phyloP scores from a whole-genome alignment of 2,329 filamentous ascomycete genomes.

The Diplodia scrobiculata region DNA sequence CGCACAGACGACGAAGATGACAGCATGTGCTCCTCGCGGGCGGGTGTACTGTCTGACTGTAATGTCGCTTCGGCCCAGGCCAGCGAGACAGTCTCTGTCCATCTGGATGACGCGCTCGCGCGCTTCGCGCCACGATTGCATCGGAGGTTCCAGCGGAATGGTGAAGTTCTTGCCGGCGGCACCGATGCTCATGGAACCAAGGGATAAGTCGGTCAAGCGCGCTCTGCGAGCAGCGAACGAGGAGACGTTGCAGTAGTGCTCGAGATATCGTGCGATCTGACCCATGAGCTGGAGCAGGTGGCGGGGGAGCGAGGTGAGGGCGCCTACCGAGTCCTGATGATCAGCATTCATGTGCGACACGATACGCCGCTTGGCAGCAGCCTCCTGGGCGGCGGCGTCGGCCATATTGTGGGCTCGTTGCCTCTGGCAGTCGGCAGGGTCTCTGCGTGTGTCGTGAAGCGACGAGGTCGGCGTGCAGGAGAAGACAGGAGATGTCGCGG shows the following conservation, averaged over 20 bases:
- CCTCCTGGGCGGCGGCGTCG: conserved; percentile 46
- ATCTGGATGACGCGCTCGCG: conserved; percentile 73
- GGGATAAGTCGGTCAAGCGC: conserved; percentile 65
- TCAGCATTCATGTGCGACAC: conserved; percentile 85
- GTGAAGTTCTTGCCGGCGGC: conserved; percentile 54
- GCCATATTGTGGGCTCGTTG: conserved; percentile 34
- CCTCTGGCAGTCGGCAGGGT: neutral
- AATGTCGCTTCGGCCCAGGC: conserved; percentile 63
- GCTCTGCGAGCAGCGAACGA: conserved; percentile 59
- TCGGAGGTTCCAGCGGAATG: conserved; percentile 69
- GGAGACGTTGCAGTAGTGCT: conserved; percentile 66
- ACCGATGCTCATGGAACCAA: conserved; percentile 63
- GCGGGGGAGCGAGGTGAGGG: neutral
- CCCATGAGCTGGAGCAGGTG: conserved; percentile 28
- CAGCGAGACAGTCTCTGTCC: conserved; percentile 61
- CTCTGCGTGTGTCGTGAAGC: neutral
- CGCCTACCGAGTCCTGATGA: conserved; percentile 66
- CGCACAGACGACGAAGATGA: conserved; percentile 55
- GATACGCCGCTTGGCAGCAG: conserved; percentile 61
- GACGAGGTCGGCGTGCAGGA: neutral
- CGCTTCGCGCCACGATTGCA: conserved; percentile 68
- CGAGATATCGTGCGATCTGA: conserved; percentile 70
- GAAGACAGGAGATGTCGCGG: conserved; percentile 3
- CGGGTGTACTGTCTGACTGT: conserved; percentile 57
- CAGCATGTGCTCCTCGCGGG: conserved; percentile 55